These are phyloP conservation scores for Melastoma candidum DNA, from an alignment of 441 rosid genomes.

Conservation along the genomic window DNA sequence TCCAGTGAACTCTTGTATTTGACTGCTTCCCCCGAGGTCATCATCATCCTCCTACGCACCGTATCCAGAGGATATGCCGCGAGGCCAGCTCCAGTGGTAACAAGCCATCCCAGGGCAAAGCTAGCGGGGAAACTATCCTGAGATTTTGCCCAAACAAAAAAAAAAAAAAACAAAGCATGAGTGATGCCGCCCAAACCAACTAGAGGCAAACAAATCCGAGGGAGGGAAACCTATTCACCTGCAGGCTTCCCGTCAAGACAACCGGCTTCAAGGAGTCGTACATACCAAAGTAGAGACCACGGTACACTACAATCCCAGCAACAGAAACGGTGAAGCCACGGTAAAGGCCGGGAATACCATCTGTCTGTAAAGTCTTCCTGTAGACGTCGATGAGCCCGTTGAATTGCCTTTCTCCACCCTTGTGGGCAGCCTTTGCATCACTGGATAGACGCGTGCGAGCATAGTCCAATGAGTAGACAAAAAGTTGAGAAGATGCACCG, in stretches of 20 bases:
- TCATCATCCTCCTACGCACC: slow-evolving; percentile 9
- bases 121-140: slow-evolving; percentile 14
- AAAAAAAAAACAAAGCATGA: neutral
- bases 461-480: slow-evolving; percentile 14
- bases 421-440: slow-evolving; percentile 17
- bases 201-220: no score
- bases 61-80: slow-evolving; percentile 8
- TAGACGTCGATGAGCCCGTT: slow-evolving; percentile 14
- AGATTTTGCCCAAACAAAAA: neutral
- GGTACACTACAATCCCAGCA: slow-evolving; percentile 13
- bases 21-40: slow-evolving; percentile 16
- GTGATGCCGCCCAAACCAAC: no score
- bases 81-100: slow-evolving; percentile 6
- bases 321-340: slow-evolving; percentile 15
- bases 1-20: slow-evolving; percentile 18
- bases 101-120: slow-evolving; percentile 15
- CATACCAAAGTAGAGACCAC: slow-evolving; percentile 16
- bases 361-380: slow-evolving; percentile 13
- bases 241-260: slow-evolving; percentile 10
- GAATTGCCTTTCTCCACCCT: slow-evolving; percentile 19
- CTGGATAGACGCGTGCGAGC: slow-evolving; percentile 15
- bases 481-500: slow-evolving; percentile 13
- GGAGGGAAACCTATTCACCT: slow-evolving; percentile 2
- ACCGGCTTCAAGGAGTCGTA: slow-evolving; percentile 19
- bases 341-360: slow-evolving; percentile 14